Evolutionary conservation across 116 monocot genomes (phyloP).

Genomic region (Posidonia oceanica): DNA sequence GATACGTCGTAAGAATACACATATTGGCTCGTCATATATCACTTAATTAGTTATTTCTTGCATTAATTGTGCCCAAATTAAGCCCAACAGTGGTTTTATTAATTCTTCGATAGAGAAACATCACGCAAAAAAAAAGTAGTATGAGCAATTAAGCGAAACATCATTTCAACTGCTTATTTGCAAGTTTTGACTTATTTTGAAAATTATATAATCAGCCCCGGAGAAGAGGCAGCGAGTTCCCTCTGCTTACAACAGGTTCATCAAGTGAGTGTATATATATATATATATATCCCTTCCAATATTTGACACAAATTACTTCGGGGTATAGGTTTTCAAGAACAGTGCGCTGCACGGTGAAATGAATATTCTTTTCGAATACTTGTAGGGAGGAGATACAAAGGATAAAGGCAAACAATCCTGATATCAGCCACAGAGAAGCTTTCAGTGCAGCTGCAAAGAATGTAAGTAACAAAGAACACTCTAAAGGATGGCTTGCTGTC

Average conservation of each 20-base stretch:
- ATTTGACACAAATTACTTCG: too few species aligned
- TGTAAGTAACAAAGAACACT: constrained; percentile 27
- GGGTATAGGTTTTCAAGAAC: too few species aligned
- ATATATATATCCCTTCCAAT: not conserved
- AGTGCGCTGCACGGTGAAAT: too few species aligned
- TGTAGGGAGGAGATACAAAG: constrained; percentile 66
- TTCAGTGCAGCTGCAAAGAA: constrained; percentile 77
- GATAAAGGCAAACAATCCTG: constrained; percentile 61
- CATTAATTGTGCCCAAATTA: not conserved
- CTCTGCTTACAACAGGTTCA: constrained; percentile 87
- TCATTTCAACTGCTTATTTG: too few species aligned
- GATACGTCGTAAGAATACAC: constrained; percentile 1
- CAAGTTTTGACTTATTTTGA: too few species aligned
- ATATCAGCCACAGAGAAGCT: constrained; percentile 77
- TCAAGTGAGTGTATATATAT: constrained; percentile 54
- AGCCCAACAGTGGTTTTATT: too few species aligned
- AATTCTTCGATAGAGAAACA: too few species aligned
- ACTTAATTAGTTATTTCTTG: not conserved
- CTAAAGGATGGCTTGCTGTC: too few species aligned
- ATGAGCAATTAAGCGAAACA: too few species aligned
- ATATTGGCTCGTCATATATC: not conserved
- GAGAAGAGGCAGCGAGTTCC: constrained; percentile 82
- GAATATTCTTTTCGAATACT: too few species aligned
- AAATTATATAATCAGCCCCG: constrained; percentile 25
- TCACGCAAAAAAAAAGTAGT: too few species aligned